Evolutionary conservation across 75 land plant genomes (phyloP).

Genomic region (Pinus tabuliformis): DNA sequence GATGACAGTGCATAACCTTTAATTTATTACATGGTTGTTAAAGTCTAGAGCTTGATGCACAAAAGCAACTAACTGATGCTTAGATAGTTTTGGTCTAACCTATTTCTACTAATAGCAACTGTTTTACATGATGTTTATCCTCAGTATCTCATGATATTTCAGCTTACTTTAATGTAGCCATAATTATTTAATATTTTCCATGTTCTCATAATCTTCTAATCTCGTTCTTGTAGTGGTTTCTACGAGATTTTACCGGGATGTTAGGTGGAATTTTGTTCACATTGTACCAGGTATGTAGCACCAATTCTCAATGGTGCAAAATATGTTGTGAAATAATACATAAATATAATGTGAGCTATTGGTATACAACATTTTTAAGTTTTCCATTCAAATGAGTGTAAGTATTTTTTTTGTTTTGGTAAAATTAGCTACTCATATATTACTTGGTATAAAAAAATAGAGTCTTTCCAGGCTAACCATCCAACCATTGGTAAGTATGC

Average conservation of each 20-base stretch:
- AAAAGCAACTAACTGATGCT: background rate
- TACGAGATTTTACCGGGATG: conserved; percentile 98
- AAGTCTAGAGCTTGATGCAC: no score
- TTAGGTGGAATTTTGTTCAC: conserved; percentile 94
- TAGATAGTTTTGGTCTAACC: background rate
- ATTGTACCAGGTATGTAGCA: conserved; percentile 69
- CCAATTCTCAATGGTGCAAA: background rate
- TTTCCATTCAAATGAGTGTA: no score
- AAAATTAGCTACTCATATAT: no score
- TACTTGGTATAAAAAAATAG: no score
- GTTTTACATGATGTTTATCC: no score
- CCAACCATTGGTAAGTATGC: no score
- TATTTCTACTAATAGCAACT: no score
- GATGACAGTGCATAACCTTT: no score
- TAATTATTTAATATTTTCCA: conserved; percentile 5
- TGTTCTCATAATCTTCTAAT: conserved; percentile 2
- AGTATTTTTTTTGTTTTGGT: no score
- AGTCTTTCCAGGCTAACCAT: no score
- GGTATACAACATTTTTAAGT: no score
- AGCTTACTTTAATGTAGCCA: background rate
- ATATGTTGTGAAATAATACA: background rate
- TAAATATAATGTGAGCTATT: background rate
- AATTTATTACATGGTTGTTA: no score
- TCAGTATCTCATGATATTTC: background rate
- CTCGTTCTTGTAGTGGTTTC: conserved; percentile 78